phyloP scores from a whole-genome alignment of 345 rosid genomes.

The Syzygium grande region DNA sequence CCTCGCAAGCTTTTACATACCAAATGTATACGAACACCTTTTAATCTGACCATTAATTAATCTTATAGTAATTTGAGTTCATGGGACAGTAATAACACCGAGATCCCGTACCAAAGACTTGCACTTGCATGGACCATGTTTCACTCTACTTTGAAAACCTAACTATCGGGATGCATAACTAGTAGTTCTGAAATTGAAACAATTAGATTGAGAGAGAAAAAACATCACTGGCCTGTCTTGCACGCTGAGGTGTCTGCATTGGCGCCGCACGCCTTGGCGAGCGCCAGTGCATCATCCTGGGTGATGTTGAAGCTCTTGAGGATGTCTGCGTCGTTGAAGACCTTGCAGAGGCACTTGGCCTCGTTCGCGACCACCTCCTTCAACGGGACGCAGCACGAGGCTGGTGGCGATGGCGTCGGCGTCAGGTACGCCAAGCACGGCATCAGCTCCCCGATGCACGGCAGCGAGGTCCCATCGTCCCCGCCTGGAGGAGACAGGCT shows the following conservation, averaged over 20 bases:
- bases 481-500: background rate
- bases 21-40: background rate
- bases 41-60: background rate
- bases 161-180: background rate
- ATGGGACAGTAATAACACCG: background rate
- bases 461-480: background rate
- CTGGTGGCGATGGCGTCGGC: constrained; percentile 13
- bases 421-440: constrained; percentile 34
- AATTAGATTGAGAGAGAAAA: background rate
- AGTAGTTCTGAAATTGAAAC: background rate
- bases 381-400: constrained; percentile 43
- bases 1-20: background rate
- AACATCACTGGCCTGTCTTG: constrained; percentile 7
- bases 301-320: constrained; percentile 30
- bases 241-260: constrained; percentile 27
- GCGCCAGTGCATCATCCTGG: constrained; percentile 26
- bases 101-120: background rate
- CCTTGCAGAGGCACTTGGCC: constrained; percentile 34
- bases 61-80: background rate
- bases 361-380: constrained; percentile 22
- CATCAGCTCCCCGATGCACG: constrained; percentile 28
- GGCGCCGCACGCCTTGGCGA: constrained; percentile 41
- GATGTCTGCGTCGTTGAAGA: constrained; percentile 15
- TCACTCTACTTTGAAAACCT: no score
- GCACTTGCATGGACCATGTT: background rate